Evolutionary conservation across 768 basidiomycete genomes (phyloP).

Genomic region (Coprinopsis strossmayeri): DNA sequence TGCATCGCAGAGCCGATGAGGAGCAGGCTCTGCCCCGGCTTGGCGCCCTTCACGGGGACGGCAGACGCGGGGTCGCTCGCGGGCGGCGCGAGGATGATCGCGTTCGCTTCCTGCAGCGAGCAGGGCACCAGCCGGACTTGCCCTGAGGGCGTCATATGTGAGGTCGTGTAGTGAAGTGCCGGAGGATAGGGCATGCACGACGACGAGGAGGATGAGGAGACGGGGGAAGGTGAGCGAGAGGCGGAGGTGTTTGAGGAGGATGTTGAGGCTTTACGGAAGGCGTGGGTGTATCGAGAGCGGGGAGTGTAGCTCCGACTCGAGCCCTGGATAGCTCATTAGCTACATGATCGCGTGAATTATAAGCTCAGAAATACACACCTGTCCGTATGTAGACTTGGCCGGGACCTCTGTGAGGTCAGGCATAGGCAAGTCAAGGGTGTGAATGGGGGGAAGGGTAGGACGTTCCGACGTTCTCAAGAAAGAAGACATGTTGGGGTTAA

Average conservation of each 20-base stretch:
- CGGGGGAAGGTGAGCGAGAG: slow-evolving; percentile 30
- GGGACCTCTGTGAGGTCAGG: no score
- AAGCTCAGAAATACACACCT: no score
- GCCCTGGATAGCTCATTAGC: background rate
- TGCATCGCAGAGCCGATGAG: slow-evolving; percentile 41
- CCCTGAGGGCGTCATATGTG: slow-evolving; percentile 1
- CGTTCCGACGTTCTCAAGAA: slow-evolving; percentile 22
- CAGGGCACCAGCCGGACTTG: slow-evolving; percentile 38
- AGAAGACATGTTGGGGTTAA: slow-evolving; percentile 2
- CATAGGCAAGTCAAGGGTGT: slow-evolving; percentile 33
- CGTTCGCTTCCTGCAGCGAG: slow-evolving; percentile 41
- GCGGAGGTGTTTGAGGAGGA: slow-evolving; percentile 27
- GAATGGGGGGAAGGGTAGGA: slow-evolving; percentile 49
- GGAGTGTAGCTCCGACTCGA: slow-evolving; percentile 6
- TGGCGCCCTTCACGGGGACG: slow-evolving; percentile 8
- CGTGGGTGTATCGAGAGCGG: slow-evolving; percentile 13
- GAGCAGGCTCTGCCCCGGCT: slow-evolving; percentile 28
- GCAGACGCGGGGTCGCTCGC: slow-evolving; percentile 13
- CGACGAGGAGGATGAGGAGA: background rate
- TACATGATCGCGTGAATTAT: no score
- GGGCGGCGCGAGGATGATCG: slow-evolving; percentile 36
- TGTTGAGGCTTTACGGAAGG: slow-evolving; percentile 26
- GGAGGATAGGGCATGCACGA: background rate
- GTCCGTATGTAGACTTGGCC: no score
- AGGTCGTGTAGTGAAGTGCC: slow-evolving; percentile 10